Conservation (phyloP, 2,329 filamentous ascomycete species). For the Fusarium verticillioides region DNA sequence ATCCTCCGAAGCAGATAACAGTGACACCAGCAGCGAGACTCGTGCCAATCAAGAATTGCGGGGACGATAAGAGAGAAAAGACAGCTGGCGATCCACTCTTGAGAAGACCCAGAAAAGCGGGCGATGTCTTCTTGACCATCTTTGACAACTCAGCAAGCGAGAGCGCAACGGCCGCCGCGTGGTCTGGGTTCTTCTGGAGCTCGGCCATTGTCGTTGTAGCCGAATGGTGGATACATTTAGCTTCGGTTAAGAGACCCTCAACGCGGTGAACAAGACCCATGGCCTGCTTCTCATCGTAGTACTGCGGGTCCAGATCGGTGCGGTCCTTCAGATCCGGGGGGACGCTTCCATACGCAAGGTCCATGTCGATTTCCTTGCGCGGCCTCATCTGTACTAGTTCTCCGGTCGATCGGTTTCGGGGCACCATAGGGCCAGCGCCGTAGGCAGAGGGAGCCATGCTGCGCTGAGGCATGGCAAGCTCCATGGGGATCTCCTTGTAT, state of each 20-base stretch:
- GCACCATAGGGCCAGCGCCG: constrained; percentile 45
- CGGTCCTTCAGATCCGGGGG: constrained; percentile 72
- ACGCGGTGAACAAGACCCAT: constrained; percentile 75
- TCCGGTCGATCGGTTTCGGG: constrained; percentile 54
- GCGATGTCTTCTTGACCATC: constrained; percentile 84
- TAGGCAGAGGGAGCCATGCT: constrained; percentile 39
- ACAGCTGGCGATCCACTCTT: constrained; percentile 87
- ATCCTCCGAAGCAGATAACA: constrained; percentile 93
- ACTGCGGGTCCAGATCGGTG: constrained; percentile 59
- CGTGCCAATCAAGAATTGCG: constrained; percentile 93
- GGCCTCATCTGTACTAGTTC: constrained; percentile 46
- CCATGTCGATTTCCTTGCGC: constrained; percentile 79
- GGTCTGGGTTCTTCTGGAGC: constrained; percentile 77
- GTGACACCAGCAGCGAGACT: constrained; percentile 93
- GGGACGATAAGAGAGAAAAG: constrained; percentile 85
- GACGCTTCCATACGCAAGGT: constrained; percentile 88
- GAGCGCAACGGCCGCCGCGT: constrained; percentile 91
- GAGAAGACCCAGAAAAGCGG: constrained; percentile 77
- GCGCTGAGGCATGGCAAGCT: constrained; percentile 51
- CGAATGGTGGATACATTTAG: constrained; percentile 87
- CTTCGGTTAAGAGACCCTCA: constrained; percentile 83
- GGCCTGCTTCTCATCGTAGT: constrained; percentile 66
- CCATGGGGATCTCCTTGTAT: constrained; percentile 55
- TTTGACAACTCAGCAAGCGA: constrained; percentile 91
- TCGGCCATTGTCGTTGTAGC: constrained; percentile 85